Conservation (phyloP, 1,139 yeast genomes). For the Debaryomyces coudertii region DNA sequence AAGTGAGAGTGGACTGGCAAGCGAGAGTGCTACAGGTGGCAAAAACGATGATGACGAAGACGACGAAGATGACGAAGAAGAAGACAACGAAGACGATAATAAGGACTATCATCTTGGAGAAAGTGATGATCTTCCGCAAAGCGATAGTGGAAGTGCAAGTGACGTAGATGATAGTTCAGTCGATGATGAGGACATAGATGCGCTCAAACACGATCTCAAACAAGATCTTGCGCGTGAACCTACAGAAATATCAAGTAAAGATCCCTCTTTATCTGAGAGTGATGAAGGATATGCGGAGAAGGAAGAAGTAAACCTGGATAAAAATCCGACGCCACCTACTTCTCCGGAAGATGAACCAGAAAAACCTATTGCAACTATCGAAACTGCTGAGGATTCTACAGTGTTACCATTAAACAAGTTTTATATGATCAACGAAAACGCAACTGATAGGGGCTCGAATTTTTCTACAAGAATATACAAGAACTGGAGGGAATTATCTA, state of each 20-base stretch:
- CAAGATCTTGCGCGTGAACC: neutral
- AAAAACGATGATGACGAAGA: constrained; percentile 19
- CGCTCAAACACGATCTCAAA: constrained; percentile 9
- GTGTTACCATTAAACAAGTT: constrained; percentile 33
- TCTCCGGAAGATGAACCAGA: constrained; percentile 43
- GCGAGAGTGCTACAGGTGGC: neutral
- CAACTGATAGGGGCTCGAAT: constrained; percentile 63
- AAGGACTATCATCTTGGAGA: constrained; percentile 18
- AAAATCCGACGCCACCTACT: constrained; percentile 43
- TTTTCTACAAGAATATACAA: constrained; percentile 56
- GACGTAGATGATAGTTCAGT: constrained; percentile 1
- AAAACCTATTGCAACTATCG: neutral
- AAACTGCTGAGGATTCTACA: neutral
- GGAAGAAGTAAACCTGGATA: constrained; percentile 16
- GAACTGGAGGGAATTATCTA: constrained; percentile 57
- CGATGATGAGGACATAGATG: constrained; percentile 5
- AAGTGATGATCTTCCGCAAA: constrained; percentile 30
- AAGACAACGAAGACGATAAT: constrained; percentile 19
- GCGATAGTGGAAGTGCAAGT: constrained; percentile 18
- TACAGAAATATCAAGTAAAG: neutral
- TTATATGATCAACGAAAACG: constrained; percentile 54
- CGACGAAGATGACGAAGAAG: constrained; percentile 20
- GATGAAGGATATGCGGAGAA: constrained; percentile 25
- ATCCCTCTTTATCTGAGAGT: constrained; percentile 9
- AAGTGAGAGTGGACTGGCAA: constrained; percentile 9